These are phyloP conservation scores for Tylopilus sp. DNA, from an alignment of 768 basidiomycete genomes.

Conservation along the genomic window DNA sequence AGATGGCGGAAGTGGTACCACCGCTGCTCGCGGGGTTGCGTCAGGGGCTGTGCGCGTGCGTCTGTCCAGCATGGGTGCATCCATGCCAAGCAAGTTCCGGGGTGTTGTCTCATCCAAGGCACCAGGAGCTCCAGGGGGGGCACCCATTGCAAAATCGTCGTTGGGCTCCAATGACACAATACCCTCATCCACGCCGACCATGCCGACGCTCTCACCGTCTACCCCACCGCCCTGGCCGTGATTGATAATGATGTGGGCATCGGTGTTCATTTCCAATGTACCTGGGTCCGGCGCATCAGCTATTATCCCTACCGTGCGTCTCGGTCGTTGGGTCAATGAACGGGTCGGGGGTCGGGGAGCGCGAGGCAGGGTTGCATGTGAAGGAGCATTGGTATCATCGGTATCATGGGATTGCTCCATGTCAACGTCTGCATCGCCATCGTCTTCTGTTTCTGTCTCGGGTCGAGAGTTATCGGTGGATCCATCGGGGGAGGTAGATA, in stretches of 20 bases:
- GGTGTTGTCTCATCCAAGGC: slow-evolving; percentile 47
- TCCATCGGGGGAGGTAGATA: slow-evolving; percentile 39
- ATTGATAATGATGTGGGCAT: slow-evolving; percentile 53
- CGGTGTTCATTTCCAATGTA: slow-evolving; percentile 39
- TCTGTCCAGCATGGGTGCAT: slow-evolving; percentile 26
- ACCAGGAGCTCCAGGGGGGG: slow-evolving; percentile 88
- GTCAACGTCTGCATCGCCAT: slow-evolving; percentile 54
- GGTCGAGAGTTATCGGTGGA: slow-evolving; percentile 54
- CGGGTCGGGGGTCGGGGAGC: slow-evolving; percentile 25
- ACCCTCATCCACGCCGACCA: slow-evolving; percentile 63
- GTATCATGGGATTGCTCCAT: slow-evolving; percentile 42
- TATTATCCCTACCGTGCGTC: slow-evolving; percentile 48
- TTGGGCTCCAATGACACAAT: slow-evolving; percentile 77
- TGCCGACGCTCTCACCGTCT: slow-evolving; percentile 40
- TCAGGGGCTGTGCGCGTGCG: slow-evolving; percentile 46
- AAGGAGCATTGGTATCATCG: slow-evolving; percentile 27
- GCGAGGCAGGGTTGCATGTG: slow-evolving; percentile 31
- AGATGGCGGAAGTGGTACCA: slow-evolving; percentile 48
- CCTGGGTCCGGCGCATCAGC: slow-evolving; percentile 36
- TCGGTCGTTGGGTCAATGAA: slow-evolving; percentile 34
- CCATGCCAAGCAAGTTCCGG: slow-evolving; percentile 27
- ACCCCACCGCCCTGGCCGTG: slow-evolving; percentile 38
- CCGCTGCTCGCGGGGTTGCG: slow-evolving; percentile 61
- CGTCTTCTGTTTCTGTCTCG: slow-evolving; percentile 79
- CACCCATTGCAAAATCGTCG: slow-evolving; percentile 87